phyloP scores from a whole-genome alignment of 75 land plant genomes.

The Cryptomeria japonica region DNA sequence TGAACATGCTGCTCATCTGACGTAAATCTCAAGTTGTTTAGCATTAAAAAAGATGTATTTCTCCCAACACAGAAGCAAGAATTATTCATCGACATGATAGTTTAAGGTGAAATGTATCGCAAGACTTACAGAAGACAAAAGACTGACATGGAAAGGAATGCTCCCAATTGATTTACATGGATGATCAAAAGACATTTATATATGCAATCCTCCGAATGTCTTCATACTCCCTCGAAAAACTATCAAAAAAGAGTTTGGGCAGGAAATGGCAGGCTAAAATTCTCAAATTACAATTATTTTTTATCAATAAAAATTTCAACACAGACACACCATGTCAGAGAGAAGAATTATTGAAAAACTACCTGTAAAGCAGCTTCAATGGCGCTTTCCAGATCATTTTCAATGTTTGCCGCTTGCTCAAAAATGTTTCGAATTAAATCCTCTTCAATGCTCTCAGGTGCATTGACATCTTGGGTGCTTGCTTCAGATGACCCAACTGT shows the following conservation, averaged over 20 bases:
- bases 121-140: background rate
- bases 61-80: background rate
- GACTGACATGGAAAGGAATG: background rate
- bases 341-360: background rate
- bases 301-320: background rate
- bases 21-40: background rate
- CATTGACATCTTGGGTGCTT: background rate
- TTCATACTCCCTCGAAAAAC: background rate
- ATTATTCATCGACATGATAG: background rate
- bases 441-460: slow-evolving; percentile 13
- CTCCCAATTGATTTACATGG: background rate
- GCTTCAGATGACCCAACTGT: slow-evolving; percentile 30
- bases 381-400: slow-evolving; percentile 39
- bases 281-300: background rate
- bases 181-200: background rate
- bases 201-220: background rate
- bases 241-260: background rate
- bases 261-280: background rate
- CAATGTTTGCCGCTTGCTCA: slow-evolving; percentile 19
- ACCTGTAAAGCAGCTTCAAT: slow-evolving; percentile 61
- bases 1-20: background rate
- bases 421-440: background rate
- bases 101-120: background rate
- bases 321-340: background rate
- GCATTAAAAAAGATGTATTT: too few relatives aligned